Conservation (phyloP, 1,284 basidiomycete species). For the Pascua sp. region DNA sequence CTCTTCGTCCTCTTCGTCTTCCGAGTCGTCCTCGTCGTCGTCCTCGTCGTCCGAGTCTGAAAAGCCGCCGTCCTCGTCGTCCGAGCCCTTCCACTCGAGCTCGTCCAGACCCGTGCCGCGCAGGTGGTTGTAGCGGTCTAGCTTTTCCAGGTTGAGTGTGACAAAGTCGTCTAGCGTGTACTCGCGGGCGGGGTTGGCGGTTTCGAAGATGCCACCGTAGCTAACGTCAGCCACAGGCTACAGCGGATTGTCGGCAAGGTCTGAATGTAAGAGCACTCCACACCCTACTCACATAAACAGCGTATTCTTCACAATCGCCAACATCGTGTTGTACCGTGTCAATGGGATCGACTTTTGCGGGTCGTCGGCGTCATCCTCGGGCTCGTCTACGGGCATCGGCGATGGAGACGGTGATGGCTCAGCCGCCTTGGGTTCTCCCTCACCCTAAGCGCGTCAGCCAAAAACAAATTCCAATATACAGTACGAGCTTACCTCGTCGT, state of each 20-base stretch:
- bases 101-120: slow-evolving; percentile 64
- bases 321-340: slow-evolving; percentile 86
- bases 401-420: slow-evolving; percentile 6
- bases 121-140: slow-evolving; percentile 70
- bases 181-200: slow-evolving; percentile 62
- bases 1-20: slow-evolving; percentile 37
- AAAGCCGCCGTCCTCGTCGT: slow-evolving; percentile 52
- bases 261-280: not conserved
- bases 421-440: slow-evolving; percentile 3
- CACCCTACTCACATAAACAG: slow-evolving; percentile 61
- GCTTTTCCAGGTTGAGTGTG: slow-evolving; percentile 70
- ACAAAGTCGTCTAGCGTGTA: slow-evolving; percentile 84
- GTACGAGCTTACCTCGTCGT: not conserved
- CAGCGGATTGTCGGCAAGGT: too few relatives aligned
- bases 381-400: not conserved
- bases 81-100: slow-evolving; percentile 60
- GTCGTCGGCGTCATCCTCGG: slow-evolving; percentile 61
- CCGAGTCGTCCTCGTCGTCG: slow-evolving; percentile 40
- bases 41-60: slow-evolving; percentile 58
- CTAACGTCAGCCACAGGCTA: slow-evolving; percentile 48
- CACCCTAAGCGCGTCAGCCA: slow-evolving; percentile 22
- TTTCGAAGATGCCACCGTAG: slow-evolving; percentile 83
- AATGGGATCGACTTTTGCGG: slow-evolving; percentile 67
- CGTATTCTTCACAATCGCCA: slow-evolving; percentile 79
- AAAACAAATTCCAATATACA: slow-evolving; percentile 13